Conservation (phyloP, 1,284 basidiomycete genomes). For the Ganoderma lingzhi region DNA sequence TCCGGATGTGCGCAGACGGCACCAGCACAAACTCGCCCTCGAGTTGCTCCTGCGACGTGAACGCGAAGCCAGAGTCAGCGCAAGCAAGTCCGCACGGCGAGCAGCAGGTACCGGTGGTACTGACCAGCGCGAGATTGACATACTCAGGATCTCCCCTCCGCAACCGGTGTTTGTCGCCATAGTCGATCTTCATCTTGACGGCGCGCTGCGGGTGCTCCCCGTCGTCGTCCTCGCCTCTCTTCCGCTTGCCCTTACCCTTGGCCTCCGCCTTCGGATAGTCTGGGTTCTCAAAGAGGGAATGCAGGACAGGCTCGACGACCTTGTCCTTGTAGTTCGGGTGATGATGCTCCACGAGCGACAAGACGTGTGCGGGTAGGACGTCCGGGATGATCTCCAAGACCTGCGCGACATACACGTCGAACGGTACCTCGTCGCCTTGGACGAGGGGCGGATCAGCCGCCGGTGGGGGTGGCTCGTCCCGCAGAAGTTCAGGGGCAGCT, state of each 20-base stretch:
- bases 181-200: constrained; percentile 57
- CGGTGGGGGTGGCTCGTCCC: not conserved
- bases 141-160: constrained; percentile 55
- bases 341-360: constrained; percentile 53
- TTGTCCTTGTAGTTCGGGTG: constrained; percentile 40
- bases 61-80: not conserved
- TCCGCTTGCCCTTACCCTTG: constrained; percentile 62
- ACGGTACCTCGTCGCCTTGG: constrained; percentile 13
- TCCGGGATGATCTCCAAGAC: constrained; percentile 76
- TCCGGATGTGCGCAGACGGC: constrained; percentile 59
- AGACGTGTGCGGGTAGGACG: constrained; percentile 61
- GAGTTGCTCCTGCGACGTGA: constrained; percentile 54
- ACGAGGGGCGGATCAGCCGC: not conserved
- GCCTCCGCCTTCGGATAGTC: constrained; percentile 64
- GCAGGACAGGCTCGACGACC: constrained; percentile 62
- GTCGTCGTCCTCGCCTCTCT: constrained; percentile 41
- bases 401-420: constrained; percentile 48
- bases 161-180: constrained; percentile 52
- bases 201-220: constrained; percentile 21
- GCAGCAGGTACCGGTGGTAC: constrained; percentile 28
- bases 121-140: constrained; percentile 56
- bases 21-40: constrained; percentile 63
- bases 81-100: not conserved
- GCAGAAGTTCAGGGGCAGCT: not conserved
- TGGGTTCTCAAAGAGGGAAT: constrained; percentile 66